Percentiles rank a stretch among this genome's conserved stretches.
Conservation (phyloP, 2,329 filamentous ascomycete genomes). For the Knoxdaviesia proteae region DNA sequence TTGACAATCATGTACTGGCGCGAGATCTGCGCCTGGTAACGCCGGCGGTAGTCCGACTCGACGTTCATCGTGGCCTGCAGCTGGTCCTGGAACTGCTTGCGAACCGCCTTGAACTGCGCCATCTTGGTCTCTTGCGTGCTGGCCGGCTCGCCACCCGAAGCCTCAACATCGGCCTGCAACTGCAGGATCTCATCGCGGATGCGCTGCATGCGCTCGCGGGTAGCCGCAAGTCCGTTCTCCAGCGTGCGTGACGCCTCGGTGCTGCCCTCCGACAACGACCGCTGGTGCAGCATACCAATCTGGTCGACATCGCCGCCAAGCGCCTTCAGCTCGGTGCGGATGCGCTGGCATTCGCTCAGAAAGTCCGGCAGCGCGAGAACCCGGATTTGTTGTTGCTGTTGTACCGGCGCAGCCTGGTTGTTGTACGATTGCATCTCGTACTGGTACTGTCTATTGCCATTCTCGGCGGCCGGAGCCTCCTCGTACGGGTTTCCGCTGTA, state of each 20-base stretch:
- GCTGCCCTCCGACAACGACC: conserved; percentile 40
- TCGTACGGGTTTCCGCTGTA: conserved; percentile 47
- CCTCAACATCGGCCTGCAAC: conserved; percentile 43
- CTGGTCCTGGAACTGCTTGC: conserved; percentile 50
- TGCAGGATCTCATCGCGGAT: conserved; percentile 65
- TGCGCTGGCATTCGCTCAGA: conserved; percentile 42
- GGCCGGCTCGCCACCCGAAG: conserved; percentile 10
- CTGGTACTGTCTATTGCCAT: conserved; percentile 14
- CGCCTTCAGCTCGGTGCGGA: conserved; percentile 45
- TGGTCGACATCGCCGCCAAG: conserved; percentile 46
- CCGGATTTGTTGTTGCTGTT: conserved; percentile 9
- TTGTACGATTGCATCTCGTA: conserved; percentile 35
- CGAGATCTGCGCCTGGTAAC: conserved; percentile 58
- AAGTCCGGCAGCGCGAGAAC: conserved; percentile 43
- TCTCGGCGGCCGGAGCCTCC: conserved; percentile 25
- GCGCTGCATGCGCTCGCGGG: conserved; percentile 49
- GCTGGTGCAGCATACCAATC: conserved; percentile 51
- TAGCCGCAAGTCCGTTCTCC: conserved; percentile 47
- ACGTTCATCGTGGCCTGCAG: conserved; percentile 50
- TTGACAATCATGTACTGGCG: conserved; percentile 69
- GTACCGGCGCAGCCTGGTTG: conserved; percentile 5
- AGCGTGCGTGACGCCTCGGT: conserved; percentile 30
- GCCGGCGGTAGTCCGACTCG: conserved; percentile 48
- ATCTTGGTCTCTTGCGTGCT: conserved; percentile 47
- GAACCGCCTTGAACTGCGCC: conserved; percentile 48